Conservation (phyloP, 2,329 filamentous ascomycete genomes). For the Beauveria caledonica region DNA sequence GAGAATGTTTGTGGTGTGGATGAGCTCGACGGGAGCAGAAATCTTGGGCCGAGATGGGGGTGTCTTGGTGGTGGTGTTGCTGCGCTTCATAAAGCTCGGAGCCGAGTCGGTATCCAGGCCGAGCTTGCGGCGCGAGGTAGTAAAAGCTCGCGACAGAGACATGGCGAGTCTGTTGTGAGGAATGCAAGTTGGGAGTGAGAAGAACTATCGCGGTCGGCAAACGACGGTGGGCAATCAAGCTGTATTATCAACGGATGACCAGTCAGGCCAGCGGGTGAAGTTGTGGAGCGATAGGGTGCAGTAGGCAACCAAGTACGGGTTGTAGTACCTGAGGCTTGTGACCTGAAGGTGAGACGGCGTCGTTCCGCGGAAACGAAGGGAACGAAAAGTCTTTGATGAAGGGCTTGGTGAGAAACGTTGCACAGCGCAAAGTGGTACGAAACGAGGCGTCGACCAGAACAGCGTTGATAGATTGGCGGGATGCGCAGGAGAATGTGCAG, state of each 20-base stretch:
- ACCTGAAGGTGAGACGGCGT: slow-evolving; percentile 10
- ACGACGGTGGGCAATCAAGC: not conserved
- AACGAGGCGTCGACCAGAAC: not conserved
- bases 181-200: not conserved
- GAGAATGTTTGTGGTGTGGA: slow-evolving; percentile 94
- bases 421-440: not conserved
- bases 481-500: not conserved
- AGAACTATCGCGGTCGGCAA: not conserved
- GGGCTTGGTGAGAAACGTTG: slow-evolving; percentile 9
- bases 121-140: slow-evolving; percentile 55
- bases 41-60: slow-evolving; percentile 58
- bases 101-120: slow-evolving; percentile 41
- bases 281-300: not conserved
- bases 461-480: not conserved
- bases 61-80: slow-evolving; percentile 42
- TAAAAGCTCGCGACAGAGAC: slow-evolving; percentile 63
- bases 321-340: slow-evolving; percentile 6
- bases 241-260: slow-evolving; percentile 5
- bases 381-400: too few relatives aligned
- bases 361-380: not conserved
- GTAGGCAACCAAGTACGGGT: not conserved
- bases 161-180: slow-evolving; percentile 21
- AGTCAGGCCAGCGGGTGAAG: not conserved
- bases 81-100: slow-evolving; percentile 29
- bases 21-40: slow-evolving; percentile 74